Evolutionary conservation across 805 yeast genomes (phyloP), one percentile per base, ranked within the genome.

Genomic region (Kluyveromyces siamensis): DNA sequence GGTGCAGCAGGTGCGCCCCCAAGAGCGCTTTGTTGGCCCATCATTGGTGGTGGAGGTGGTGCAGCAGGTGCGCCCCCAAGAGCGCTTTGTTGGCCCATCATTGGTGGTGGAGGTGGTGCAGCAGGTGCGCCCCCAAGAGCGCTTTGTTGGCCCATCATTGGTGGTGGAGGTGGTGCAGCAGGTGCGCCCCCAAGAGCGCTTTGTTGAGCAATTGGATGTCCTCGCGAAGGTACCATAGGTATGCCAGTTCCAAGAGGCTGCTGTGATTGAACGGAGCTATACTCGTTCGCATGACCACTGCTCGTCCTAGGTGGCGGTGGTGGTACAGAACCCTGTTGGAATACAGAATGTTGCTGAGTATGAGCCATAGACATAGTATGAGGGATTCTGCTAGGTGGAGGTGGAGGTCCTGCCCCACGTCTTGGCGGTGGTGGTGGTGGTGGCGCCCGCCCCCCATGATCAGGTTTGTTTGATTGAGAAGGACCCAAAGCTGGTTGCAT

Each of bases 131-230:
- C 33, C 8, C 10, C 10, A 27, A 10, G 33, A 27, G 33, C 35
- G 7, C 35, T 30, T 11, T 30, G 16, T 21, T n/a, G 25, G n/a
- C 44, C 56, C 43, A 49, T 60, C 41, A 51, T 50, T 18, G 48
- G 52, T 16, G 55, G 64, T 1, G 55, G 62, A 30, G 54, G 63
- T 19, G 67, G 68, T 10, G 61, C 63, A 8, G 65, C n/a, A n/a
- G n/a, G n/a, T n/a, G n/a, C n/a, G n/a, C n/a, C n/a, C n/a, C n/a
- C n/a, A n/a, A n/a, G n/a, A n/a, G n/a, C 35, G 7, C 35, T 30
- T 11, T 30, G 16, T 21, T n/a, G 25, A 19, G 43, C 43, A 19
- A 10, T 38, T 38, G 40, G 40, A 2, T 11, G 13, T 9, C 37
- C 42, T 16, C 18, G 35, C 18, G 46, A 17, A 2, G 18, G 37